Conservation (phyloP, 2,329 filamentous ascomycete genomes). For the Calonectria crousiana region DNA sequence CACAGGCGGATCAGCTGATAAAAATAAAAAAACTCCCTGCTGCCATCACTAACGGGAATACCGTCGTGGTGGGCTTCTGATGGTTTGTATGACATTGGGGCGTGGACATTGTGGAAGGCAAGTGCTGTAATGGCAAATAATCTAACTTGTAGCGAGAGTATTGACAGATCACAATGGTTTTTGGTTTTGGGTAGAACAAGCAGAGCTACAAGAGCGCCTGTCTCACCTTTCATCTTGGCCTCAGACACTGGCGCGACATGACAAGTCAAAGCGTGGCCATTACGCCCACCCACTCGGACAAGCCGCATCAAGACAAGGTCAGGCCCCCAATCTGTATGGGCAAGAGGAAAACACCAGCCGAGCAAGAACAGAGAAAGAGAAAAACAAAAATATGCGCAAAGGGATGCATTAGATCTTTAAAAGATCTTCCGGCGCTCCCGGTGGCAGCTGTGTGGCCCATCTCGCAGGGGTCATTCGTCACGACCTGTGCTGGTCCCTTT, state of each 20-base stretch:
- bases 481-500: background rate
- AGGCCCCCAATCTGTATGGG: background rate
- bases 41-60: background rate
- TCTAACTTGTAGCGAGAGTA: background rate
- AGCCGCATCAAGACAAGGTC: background rate
- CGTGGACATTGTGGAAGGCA: background rate
- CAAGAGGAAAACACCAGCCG: background rate
- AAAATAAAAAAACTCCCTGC: background rate
- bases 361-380: background rate
- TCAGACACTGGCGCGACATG: background rate
- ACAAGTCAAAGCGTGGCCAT: background rate
- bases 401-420: background rate
- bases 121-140: background rate
- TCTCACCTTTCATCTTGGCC: background rate
- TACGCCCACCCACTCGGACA: background rate
- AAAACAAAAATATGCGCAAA: background rate
- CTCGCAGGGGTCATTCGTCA: background rate
- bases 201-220: background rate
- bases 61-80: background rate
- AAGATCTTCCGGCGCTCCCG: background rate
- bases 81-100: background rate
- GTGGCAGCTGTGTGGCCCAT: background rate
- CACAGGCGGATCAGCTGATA: background rate
- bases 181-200: background rate
- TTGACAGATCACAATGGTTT: background rate